Base-by-base conservation (phyloP, 176 grass and related monocot species). In the Neostapfia colusana region DNA sequence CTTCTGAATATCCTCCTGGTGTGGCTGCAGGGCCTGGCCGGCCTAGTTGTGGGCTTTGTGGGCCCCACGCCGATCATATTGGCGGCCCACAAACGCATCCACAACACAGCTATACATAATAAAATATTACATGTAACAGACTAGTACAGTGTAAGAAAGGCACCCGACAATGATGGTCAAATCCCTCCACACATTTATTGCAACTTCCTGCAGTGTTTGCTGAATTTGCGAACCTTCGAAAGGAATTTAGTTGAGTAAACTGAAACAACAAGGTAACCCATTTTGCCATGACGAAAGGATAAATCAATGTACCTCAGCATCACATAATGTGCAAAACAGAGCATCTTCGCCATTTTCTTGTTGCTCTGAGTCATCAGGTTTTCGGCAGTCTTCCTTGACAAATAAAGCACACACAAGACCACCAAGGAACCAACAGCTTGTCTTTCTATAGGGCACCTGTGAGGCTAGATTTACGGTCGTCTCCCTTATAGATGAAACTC, bases 131-230 rank as follows among this genome's bases (percentile, higher is more conserved):
- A 66, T 63, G 60, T 41, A 49, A 45, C 36, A 81, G 76, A 43
- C 40, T 48, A 83, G 70, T 5, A 41, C 27, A 80, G 73, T 35
- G 23, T 41, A 65, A 83, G 67, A 79, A 73, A 66, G 5, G 83
- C 65, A 99, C 95, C 92, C 95, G 85, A 20, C 96, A 99, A 80
- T 99, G 96, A 81, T 99, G 96, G 69, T 99, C 96, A 78, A 99
- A 99, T 81, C 96, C 89, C 85, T 99, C 96, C 53, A 99, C 96
- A 83, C 96, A 99, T 81, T 99, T 99, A 54, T 99, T 92, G 74
- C 96, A 99, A 66, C 96, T 99, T 86, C n/a, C 92, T 89, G 72
- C 96, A 99, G 74, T 99, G 96, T 74, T 99, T 99, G 89, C 92
- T 99, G 78, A 88, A 99, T 74, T 95, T 92, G 45, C 78, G 71